Conservation (phyloP, 257 asterid species). For the Solanum habrochaites region DNA sequence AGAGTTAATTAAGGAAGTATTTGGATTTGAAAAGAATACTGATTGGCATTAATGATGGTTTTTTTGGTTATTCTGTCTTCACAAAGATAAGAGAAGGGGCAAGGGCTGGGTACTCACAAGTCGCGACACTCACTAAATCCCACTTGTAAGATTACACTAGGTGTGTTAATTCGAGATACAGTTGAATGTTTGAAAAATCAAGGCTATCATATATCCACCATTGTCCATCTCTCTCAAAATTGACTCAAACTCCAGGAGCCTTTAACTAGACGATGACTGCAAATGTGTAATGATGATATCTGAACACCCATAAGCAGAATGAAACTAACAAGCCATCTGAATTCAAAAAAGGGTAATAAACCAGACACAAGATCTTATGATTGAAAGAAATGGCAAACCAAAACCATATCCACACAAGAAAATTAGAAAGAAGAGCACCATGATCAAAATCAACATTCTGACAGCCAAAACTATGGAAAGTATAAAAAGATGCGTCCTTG, state of each 20-base stretch:
- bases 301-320: constrained; percentile 23
- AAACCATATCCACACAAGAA: not conserved
- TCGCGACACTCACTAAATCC: not conserved
- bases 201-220: not conserved
- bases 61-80: not conserved
- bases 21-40: not conserved
- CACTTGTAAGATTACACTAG: not conserved
- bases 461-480: not conserved
- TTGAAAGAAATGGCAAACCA: not conserved
- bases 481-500: not conserved
- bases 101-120: not conserved
- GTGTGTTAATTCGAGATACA: not conserved
- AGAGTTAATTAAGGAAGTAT: no score
- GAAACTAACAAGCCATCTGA: not conserved
- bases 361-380: not conserved
- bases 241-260: not conserved
- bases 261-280: not conserved
- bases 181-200: not conserved
- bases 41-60: not conserved
- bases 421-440: not conserved
- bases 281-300: not conserved
- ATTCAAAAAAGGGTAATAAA: not conserved
- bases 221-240: not conserved
- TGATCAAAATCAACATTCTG: not conserved
- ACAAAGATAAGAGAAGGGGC: not conserved